Evolutionary conservation across 1,284 basidiomycete genomes (phyloP), one percentile per base, ranked within the genome.

Genomic region (Rhizoctonia solani): DNA sequence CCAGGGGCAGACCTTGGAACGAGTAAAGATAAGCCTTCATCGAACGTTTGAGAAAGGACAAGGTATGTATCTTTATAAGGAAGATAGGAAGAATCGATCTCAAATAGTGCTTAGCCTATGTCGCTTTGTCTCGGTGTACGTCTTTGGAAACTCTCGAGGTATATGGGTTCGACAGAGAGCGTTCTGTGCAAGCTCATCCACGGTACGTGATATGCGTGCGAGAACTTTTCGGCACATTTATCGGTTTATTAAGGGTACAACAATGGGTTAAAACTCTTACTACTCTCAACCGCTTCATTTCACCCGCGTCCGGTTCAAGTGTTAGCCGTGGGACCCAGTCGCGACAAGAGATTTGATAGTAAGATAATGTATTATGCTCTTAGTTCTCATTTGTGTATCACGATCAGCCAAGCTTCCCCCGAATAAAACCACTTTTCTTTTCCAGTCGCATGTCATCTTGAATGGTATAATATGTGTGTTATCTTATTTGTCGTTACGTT

Each of bases 1-100:
- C 2, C 92, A 93, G 74, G 91, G 91, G 0, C 91, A 93, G 75
- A 93, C 88, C 0, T 76, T 95, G 19, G 84, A 92, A 63, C 81
- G 90, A 13, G 90, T 93, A 19, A 86, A 85, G 68, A 85, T 92
- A 0, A 83, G 91, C 73, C 79, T 92, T 19, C 74, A 73, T 27
- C 79, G 81, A 39, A 86, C 81, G 0, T 93, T 96, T 76, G 93
- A 95, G 76, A 91, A 88, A 72, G 92, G 92, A 23, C 69, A 70
- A 71, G 70, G 70, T n/a, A n/a, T 71, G n/a, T 30, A 47, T 27
- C 25, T 8, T 34, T 41, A 16, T 16, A 8, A 39, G 37, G 16
- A 8, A 8, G 16, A 39, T 19, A 46, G 9, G 9, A 9, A 9
- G 6, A 9, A 19, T 39, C 44, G n/a, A 46, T 9, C 9, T 11